phyloP scores from a whole-genome alignment of 1,284 basidiomycete species.

The Ustilago vetiveriae region DNA sequence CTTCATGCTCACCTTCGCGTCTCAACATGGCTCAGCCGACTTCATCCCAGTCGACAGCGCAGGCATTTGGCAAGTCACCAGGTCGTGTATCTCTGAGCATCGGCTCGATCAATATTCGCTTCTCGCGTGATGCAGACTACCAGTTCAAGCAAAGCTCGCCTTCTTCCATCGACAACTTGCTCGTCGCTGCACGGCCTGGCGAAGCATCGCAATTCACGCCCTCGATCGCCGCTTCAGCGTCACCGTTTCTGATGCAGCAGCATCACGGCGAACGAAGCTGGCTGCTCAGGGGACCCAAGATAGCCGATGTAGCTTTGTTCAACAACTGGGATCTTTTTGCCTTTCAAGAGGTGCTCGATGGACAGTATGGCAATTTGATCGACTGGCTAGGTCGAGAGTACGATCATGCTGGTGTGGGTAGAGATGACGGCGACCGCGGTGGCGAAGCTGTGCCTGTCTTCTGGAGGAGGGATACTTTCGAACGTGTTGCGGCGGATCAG shows the following conservation, averaged over 20 bases:
- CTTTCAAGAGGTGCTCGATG: slow-evolving; percentile 55
- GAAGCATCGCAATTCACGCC: neutral
- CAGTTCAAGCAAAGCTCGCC: slow-evolving; percentile 17
- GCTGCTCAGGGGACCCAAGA: slow-evolving; percentile 31
- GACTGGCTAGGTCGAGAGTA: slow-evolving; percentile 40
- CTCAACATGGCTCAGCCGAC: slow-evolving; percentile 7
- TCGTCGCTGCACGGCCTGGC: slow-evolving; percentile 9
- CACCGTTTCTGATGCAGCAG: slow-evolving; percentile 27
- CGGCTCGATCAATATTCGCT: slow-evolving; percentile 48
- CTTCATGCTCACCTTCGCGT: slow-evolving; percentile 7
- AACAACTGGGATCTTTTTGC: slow-evolving; percentile 52
- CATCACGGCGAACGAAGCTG: slow-evolving; percentile 44
- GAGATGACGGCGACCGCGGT: slow-evolving; percentile 35
- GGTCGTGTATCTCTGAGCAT: slow-evolving; percentile 26
- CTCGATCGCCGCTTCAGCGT: neutral
- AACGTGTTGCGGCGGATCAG: slow-evolving; percentile 11
- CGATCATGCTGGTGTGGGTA: slow-evolving; percentile 41
- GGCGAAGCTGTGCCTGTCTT: slow-evolving; percentile 57
- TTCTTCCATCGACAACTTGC: slow-evolving; percentile 3
- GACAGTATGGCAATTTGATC: slow-evolving; percentile 21
- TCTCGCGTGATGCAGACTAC: slow-evolving; percentile 27
- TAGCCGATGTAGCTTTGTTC: slow-evolving; percentile 44
- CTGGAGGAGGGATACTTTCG: slow-evolving; percentile 40
- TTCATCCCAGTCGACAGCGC: neutral
- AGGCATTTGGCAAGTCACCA: neutral